Evolutionary conservation across 148 eudicot species (phyloP).

Genomic region (Fagopyrum homotropicum): DNA sequence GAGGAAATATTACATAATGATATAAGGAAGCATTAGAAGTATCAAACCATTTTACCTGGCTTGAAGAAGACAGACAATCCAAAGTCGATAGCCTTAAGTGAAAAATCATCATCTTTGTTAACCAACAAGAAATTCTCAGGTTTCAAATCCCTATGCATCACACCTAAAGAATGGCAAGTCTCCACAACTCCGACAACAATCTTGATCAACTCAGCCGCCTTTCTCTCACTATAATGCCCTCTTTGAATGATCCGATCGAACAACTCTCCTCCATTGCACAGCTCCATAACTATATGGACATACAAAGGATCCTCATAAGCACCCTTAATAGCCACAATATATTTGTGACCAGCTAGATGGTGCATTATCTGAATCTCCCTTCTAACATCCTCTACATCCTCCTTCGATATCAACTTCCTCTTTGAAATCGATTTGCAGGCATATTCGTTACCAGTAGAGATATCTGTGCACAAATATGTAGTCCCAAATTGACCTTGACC

Average conservation of each 20-base stretch:
- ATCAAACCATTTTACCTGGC: constrained; percentile 35
- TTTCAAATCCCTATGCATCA: constrained; percentile 14
- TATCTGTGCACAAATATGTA: constrained; percentile 54
- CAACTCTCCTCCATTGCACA: constrained; percentile 31
- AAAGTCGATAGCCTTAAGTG: constrained; percentile 15
- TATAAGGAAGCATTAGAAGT: not conserved
- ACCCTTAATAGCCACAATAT: constrained; percentile 55
- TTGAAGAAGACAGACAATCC: constrained; percentile 56
- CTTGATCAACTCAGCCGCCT: constrained; percentile 61
- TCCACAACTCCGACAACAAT: constrained; percentile 48
- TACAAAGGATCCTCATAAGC: constrained; percentile 59
- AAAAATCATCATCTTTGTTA: constrained; percentile 12
- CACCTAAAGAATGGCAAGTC: constrained; percentile 14
- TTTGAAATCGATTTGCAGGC: constrained; percentile 64
- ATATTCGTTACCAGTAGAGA: constrained; percentile 37
- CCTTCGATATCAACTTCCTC: constrained; percentile 58
- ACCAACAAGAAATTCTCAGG: constrained; percentile 19
- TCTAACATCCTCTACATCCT: constrained; percentile 63
- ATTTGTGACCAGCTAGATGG: constrained; percentile 56
- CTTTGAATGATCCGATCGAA: constrained; percentile 65
- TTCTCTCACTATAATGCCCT: constrained; percentile 58
- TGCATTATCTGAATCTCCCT: constrained; percentile 79
- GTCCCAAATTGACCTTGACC: constrained; percentile 67
- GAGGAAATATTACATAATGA: not conserved
- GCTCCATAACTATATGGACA: constrained; percentile 62